Conservation (phyloP, 306 rosid species). For the Sophora flavescens region DNA sequence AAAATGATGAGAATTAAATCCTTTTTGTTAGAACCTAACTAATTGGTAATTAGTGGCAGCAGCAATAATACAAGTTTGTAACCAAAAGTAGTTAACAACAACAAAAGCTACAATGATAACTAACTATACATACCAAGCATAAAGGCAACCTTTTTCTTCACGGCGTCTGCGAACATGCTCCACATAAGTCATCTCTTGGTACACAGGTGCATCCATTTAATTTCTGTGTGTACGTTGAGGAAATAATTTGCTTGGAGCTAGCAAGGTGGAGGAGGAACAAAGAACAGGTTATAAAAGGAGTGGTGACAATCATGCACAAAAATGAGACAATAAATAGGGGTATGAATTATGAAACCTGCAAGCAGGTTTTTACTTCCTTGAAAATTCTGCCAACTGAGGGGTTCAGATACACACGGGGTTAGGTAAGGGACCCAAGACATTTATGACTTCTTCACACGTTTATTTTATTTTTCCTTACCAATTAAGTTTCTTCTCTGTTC, state of each 20-base stretch:
- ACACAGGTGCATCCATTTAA: constrained; percentile 37
- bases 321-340: neutral
- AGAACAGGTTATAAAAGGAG: neutral
- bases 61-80: constrained; percentile 19
- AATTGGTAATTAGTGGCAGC: constrained; percentile 34
- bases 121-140: constrained; percentile 53
- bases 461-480: neutral
- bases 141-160: constrained; percentile 52
- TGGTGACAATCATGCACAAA: neutral
- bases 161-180: constrained; percentile 50
- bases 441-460: too few relatives aligned
- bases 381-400: neutral
- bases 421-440: too few relatives aligned
- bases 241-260: constrained; percentile 20
- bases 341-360: neutral
- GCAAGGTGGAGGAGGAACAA: neutral
- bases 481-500: constrained; percentile 24
- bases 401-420: neutral
- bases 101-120: constrained; percentile 1
- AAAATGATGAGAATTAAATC: constrained; percentile 42
- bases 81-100: neutral
- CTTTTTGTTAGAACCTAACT: neutral
- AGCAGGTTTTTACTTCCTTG: neutral
- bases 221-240: neutral
- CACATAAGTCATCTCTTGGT: constrained; percentile 39